Evolutionary conservation across 179 eudicot species (phyloP).

Genomic region (Amaranthus tricolor): DNA sequence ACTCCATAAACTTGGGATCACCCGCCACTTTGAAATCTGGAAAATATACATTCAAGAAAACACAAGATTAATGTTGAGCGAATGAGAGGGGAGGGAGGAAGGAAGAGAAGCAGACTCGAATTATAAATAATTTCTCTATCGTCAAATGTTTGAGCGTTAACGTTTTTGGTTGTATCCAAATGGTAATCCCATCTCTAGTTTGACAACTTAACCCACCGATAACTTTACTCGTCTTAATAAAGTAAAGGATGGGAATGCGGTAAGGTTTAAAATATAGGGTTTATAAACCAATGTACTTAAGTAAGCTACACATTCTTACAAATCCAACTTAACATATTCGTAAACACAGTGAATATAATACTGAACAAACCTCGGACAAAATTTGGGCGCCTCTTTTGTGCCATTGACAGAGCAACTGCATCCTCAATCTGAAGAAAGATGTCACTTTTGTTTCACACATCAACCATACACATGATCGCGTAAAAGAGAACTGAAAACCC

Average conservation of each 20-base stretch:
- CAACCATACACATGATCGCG: neutral
- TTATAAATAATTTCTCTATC: no score
- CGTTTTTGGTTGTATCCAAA: no score
- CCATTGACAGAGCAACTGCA: conserved; percentile 80
- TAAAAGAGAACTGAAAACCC: neutral
- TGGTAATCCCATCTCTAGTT: no score
- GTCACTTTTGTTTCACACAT: neutral
- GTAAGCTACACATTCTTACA: no score
- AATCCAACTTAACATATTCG: no score
- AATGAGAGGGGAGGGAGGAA: no score
- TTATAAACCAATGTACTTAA: no score
- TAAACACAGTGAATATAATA: neutral
- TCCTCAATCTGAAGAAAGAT: conserved; percentile 73
- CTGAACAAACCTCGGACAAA: conserved; percentile 46
- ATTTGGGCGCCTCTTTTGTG: conserved; percentile 69
- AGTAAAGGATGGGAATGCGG: neutral
- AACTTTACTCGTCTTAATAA: neutral
- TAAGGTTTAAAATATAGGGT: no score
- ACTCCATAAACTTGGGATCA: conserved; percentile 69
- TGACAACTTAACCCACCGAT: no score
- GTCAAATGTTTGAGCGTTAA: no score
- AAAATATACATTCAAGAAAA: conserved; percentile 9
- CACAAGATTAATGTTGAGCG: neutral
- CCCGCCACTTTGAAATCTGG: conserved; percentile 65
- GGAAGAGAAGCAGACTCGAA: no score